Base-by-base conservation (phyloP, 2,329 filamentous ascomycete species). In the Stenocarpella maydis region DNA sequence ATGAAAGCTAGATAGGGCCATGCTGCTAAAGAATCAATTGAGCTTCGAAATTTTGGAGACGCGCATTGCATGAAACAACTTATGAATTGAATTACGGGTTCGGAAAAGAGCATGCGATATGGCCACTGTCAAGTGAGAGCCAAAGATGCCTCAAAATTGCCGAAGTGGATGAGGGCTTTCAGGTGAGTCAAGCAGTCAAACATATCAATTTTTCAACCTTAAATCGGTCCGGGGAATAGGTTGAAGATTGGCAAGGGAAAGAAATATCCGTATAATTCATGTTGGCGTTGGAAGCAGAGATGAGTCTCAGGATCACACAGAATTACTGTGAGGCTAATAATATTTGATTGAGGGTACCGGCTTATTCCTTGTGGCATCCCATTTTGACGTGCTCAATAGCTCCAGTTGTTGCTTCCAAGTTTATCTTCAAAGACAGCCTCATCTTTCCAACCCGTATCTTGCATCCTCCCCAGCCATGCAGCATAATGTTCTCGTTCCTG, bases 391-490 rank as follows among this genome's bases (percentile, higher is more conserved):
- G n/a, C n/a, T n/a, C n/a, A n/a, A n/a, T n/a, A n/a, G n/a, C n/a
- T n/a, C n/a, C n/a, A n/a, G n/a, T n/a, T n/a, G n/a, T n/a, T n/a
- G n/a, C n/a, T n/a, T n/a, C n/a, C n/a, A n/a, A n/a, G n/a, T n/a
- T n/a, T n/a, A n/a, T n/a, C n/a, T n/a, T n/a, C n/a, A n/a, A n/a
- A n/a, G n/a, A 2, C 31, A 58, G 41, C 58, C 21, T 17, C 24
- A 37, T 61, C 58, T 47, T 61, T 24, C 19, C 21, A 61, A 61
- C 41, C 24, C 26, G 28, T 47, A 61, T 61, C 58, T 47, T 34
- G 41, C 41, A 61, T 61, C 8, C 4, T 41, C 8, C 58, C 43
- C 39, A 37, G 19, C 10, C 43, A 31, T 26, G 34, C 7, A 61
- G 19, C 3, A 19, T 5, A 12, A 47, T 12, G 41, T 10, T 21